These are phyloP conservation scores for Chloromonas sp. DNA, from an alignment of 163 green algal species.

Conservation along the genomic window DNA sequence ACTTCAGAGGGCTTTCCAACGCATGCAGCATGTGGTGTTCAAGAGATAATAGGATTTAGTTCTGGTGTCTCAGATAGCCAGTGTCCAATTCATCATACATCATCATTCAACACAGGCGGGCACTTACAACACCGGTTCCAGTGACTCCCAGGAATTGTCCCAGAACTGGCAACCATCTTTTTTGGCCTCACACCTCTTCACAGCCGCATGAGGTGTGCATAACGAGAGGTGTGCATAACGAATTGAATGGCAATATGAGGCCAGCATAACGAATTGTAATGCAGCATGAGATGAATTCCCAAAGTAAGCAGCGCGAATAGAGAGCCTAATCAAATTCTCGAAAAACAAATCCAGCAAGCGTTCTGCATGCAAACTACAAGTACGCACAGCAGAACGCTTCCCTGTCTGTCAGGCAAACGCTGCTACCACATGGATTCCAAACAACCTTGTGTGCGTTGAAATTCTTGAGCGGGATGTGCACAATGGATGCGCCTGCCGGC, in stretches of 20 bases:
- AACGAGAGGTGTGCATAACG: neutral
- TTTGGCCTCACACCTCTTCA: no score
- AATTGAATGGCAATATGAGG: neutral
- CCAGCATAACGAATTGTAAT: neutral
- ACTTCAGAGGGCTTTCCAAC: no score
- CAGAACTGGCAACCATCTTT: no score
- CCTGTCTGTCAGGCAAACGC: neutral
- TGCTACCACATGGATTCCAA: neutral
- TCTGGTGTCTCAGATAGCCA: no score
- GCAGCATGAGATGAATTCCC: neutral
- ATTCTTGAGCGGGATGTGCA: slow-evolving; percentile 61
- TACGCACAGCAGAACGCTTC: slow-evolving; percentile 3
- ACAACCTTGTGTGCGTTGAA: slow-evolving; percentile 34
- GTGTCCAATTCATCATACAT: no score
- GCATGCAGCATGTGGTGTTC: no score
- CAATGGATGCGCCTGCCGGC: slow-evolving; percentile 66
- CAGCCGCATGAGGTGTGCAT: neutral
- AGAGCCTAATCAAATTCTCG: neutral
- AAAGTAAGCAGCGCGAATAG: neutral
- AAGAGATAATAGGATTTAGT: no score
- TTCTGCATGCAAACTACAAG: neutral
- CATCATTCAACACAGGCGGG: no score
- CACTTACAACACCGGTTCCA: no score
- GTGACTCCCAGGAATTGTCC: no score
- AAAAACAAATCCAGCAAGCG: neutral